These are phyloP conservation scores for Achaetomiella virescens DNA, from an alignment of 495 filamentous ascomycete genomes.

Conservation along the genomic window DNA sequence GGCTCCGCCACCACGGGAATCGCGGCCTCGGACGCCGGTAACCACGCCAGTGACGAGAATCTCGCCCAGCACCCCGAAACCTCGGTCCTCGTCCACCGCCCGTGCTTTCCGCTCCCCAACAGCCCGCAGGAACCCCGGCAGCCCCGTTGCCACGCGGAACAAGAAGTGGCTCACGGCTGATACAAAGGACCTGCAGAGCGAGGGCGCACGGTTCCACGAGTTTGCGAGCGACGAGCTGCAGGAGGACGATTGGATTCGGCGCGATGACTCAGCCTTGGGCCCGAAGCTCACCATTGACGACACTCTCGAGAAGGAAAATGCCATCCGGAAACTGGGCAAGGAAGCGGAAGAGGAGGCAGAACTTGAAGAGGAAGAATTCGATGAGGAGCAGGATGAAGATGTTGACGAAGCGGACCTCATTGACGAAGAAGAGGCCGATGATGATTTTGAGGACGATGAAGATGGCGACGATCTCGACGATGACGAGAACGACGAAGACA, in stretches of 20 bases:
- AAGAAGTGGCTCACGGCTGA: constrained; percentile 45
- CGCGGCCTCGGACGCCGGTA: constrained; percentile 18
- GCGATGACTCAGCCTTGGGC: constrained; percentile 50
- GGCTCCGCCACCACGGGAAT: constrained; percentile 10
- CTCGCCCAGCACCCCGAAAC: constrained; percentile 28
- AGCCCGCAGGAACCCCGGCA: constrained; percentile 30
- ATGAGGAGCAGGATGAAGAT: constrained; percentile 51
- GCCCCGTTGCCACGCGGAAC: constrained; percentile 28
- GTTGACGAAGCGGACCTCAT: constrained; percentile 45
- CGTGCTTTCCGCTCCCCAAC: constrained; percentile 47
- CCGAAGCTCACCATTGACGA: constrained; percentile 79
- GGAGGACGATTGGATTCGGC: constrained; percentile 81
- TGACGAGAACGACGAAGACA: constrained; percentile 40
- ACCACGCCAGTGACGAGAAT: constrained; percentile 16
- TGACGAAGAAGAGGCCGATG: constrained; percentile 42
- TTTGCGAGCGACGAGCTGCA: constrained; percentile 77
- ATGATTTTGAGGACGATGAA: constrained; percentile 43
- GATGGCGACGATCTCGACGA: constrained; percentile 34
- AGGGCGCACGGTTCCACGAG: constrained; percentile 80
- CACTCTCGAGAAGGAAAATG: constrained; percentile 83
- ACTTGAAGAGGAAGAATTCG: constrained; percentile 62
- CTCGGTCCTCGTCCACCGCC: constrained; percentile 39
- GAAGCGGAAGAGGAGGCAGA: constrained; percentile 85
- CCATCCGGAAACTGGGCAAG: constrained; percentile 77
- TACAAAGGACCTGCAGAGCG: constrained; percentile 52